Base-by-base conservation (phyloP, 139 green algal species). In the Ettlia oleoabundans region DNA sequence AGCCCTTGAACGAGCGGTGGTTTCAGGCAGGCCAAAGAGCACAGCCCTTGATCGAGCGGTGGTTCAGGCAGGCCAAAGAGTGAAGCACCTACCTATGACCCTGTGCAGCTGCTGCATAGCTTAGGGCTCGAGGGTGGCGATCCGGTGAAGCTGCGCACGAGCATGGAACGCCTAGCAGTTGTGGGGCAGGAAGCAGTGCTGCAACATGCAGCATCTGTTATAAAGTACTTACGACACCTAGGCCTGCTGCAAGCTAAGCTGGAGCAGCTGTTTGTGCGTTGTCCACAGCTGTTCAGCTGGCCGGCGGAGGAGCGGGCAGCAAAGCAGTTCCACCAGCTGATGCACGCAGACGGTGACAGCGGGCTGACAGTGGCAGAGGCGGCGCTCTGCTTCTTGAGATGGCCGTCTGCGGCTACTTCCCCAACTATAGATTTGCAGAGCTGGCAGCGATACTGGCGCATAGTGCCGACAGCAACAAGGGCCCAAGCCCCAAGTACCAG, bases 101-200 rank as follows among this genome's bases (percentile, higher is more conserved):
- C 63, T 28, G n/a, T 26, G 63, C 63, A 69, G 63, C 63, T 69
- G 63, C 63, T 69, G 63, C 63, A 24, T 30, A 69, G 63, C 63
- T 30, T 69, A 30, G 63, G 63, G 18, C 30, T 69, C 6, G 24
- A 32, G 3, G 63, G 58, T 18, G 58, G 28, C 63, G n/a, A 21
- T 3, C 63, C 63, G 26, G 63, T 30, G 6, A 10, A 30, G 63
- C 63, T 69, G 63, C 63, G 13, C 63, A 8, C 6, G 28, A 69
- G 33, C 63, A 32, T 69, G 63, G 18, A 30, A 21, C 38, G 40
- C 30, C n/a, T 69, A 21, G 18, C n/a, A 18, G 63, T n/a, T 30
- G 9, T 69, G 5, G 30, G 63, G 63, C 63, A 69, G 63, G 30
- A 69, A 30, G 63, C 30, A 32, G 63, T 69, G 63, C 63, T 69